A percentile compares a stretch with the other conserved stretches of the same genome.
phyloP scores from a whole-genome alignment of 805 yeast species.

The Cyberlindnera sargentensis region DNA sequence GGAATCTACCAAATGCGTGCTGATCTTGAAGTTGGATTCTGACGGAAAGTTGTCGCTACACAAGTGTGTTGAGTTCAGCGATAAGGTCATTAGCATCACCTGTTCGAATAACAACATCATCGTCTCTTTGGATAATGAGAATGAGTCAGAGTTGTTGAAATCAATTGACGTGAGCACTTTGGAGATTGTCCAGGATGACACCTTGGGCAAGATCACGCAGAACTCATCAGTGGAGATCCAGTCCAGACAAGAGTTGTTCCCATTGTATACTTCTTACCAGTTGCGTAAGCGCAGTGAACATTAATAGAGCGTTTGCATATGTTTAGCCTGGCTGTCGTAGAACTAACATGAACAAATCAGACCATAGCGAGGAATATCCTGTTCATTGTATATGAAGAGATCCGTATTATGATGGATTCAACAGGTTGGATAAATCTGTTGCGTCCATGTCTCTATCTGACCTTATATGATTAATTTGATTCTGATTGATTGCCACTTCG shows the following conservation, averaged over 20 bases:
- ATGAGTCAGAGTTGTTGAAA: conserved; percentile 13
- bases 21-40: conserved; percentile 23
- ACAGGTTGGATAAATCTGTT: too few species aligned
- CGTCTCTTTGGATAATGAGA: conserved; percentile 26
- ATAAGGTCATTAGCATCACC: conserved; percentile 26
- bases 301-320: conserved; percentile 19
- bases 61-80: conserved; percentile 25
- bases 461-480: too few species aligned
- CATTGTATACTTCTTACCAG: conserved; percentile 45
- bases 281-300: conserved; percentile 64
- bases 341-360: too few species aligned
- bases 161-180: conserved; percentile 18
- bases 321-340: too few species aligned
- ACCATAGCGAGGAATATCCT: too few species aligned
- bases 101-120: conserved; percentile 28
- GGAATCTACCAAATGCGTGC: conserved; percentile 43
- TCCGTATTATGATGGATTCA: too few species aligned
- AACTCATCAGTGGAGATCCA: conserved; percentile 17
- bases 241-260: conserved; percentile 25
- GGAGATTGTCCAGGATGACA: conserved; percentile 28
- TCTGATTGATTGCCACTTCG: too few species aligned
- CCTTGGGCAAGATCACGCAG: conserved; percentile 22
- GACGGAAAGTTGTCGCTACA: conserved; percentile 19
- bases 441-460: too few species aligned
- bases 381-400: too few species aligned